Base-by-base conservation (phyloP, 805 yeast species). In the Yarrowia osloensis region DNA sequence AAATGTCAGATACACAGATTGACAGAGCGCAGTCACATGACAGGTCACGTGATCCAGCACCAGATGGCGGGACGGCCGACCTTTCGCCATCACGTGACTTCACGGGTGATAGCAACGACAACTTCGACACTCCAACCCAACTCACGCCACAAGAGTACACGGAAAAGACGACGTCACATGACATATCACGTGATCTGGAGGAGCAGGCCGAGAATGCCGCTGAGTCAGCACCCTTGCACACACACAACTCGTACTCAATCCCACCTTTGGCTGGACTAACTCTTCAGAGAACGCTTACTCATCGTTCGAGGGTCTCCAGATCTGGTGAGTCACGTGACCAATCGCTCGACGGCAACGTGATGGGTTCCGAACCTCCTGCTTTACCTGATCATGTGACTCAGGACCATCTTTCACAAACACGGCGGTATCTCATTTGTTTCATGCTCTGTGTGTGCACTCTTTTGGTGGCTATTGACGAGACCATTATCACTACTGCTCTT, bases 401-500 rank as follows among this genome's bases (percentile, higher is more conserved):
- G 19, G 54, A 44, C 24, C 66, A 61, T 46, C 42, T 61, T 2
- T 61, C 66, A 7, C 47, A 31, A 5, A 61, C 66, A 6, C 39
- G 54, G 1, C 31, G 54, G 2, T 44, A 44, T 22, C 29, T 61
- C 29, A 61, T 61, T 44, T 61, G 66, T 61, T 42, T 61, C 54
- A 46, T 61, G 52, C 29, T 61, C 3, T 61, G 66, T 61, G 66
- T 72, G 12, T 71, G 70, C 55, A 70, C 71, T 67, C 70, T 72
- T 24, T 29, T 72, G 46, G 69, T 68, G 6, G 74, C 85, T 0
- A 74, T 85, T 8, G 88, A 85, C 70, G 80, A 84, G 42, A 83
- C 88, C 0, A 82, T 84, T 35, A 84, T 85, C 2, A 81, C 86
- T 12, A 84, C 86, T 1, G 78, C 85, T 5, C 77, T 85, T 71